phyloP scores from a whole-genome alignment of 805 yeast species.

The Lipomyces yamanashiensis region DNA sequence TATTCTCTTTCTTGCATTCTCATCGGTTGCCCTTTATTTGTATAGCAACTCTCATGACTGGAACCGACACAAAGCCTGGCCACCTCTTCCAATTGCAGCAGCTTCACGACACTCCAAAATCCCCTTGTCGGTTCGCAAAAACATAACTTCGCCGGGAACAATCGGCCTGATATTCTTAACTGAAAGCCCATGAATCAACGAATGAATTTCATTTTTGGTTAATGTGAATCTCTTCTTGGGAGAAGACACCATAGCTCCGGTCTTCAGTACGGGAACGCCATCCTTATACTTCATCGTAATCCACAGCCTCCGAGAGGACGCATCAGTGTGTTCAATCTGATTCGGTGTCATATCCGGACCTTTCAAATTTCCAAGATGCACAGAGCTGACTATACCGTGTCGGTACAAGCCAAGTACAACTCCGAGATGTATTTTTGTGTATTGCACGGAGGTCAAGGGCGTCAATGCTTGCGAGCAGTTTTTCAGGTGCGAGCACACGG shows the following conservation, averaged over 20 bases:
- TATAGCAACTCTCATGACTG: neutral
- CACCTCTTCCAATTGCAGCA: conserved; percentile 68
- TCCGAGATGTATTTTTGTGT: conserved; percentile 79
- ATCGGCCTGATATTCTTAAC: conserved; percentile 78
- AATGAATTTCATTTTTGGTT: conserved; percentile 64
- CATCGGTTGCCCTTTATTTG: too few relatives aligned
- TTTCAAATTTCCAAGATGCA: conserved; percentile 79
- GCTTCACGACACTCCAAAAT: conserved; percentile 85
- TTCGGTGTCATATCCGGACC: conserved; percentile 73
- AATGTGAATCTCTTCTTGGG: conserved; percentile 80
- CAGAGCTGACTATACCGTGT: conserved; percentile 84
- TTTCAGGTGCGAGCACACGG: conserved; percentile 85
- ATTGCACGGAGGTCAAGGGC: conserved; percentile 79
- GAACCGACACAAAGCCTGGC: conserved; percentile 69
- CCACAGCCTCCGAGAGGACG: conserved; percentile 88
- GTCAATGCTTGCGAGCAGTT: conserved; percentile 79
- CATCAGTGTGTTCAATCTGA: conserved; percentile 67
- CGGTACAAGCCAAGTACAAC: conserved; percentile 83
- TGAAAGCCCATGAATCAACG: conserved; percentile 74
- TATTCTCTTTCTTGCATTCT: too few relatives aligned
- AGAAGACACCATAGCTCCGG: conserved; percentile 74
- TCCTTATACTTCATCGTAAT: conserved; percentile 86
- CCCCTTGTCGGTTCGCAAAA: conserved; percentile 59
- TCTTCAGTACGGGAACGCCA: conserved; percentile 73
- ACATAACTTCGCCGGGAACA: conserved; percentile 86